Evolutionary conservation across 352 stramenopile genomes (phyloP).

Genomic region (Phytophthora podocarpi): DNA sequence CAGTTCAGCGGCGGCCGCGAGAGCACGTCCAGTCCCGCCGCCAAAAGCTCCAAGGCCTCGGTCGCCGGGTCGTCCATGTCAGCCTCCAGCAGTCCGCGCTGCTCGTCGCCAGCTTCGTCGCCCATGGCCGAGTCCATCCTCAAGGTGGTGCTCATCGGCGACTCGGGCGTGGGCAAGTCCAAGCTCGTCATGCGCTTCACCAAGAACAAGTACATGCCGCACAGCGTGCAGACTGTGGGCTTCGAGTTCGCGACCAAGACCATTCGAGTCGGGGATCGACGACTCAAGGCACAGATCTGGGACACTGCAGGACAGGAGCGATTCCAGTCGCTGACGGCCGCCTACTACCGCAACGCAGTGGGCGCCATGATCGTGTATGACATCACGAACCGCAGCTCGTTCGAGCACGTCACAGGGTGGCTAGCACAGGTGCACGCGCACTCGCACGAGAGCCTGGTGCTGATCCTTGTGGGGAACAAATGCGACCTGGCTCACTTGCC

Average conservation of each 20-base stretch:
- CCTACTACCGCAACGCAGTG: slow-evolving; percentile 92
- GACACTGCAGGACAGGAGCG: slow-evolving; percentile 90
- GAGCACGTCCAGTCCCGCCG: slow-evolving; percentile 1
- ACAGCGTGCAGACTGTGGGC: slow-evolving; percentile 81
- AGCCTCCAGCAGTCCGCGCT: slow-evolving; percentile 56
- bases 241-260: slow-evolving; percentile 91
- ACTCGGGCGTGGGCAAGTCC: slow-evolving; percentile 89
- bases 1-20: slow-evolving; percentile 23
- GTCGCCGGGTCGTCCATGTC: slow-evolving; percentile 38
- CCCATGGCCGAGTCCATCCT: slow-evolving; percentile 61
- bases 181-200: slow-evolving; percentile 90
- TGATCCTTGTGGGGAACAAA: slow-evolving; percentile 90
- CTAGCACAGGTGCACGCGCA: slow-evolving; percentile 84
- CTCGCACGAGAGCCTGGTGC: slow-evolving; percentile 81
- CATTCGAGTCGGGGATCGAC: slow-evolving; percentile 79
- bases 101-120: slow-evolving; percentile 36
- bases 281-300: slow-evolving; percentile 91
- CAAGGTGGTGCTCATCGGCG: slow-evolving; percentile 89
- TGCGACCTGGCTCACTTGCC: slow-evolving; percentile 83
- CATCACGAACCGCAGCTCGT: slow-evolving; percentile 88
- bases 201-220: slow-evolving; percentile 88
- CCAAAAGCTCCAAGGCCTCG: slow-evolving; percentile 9
- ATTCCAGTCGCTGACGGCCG: slow-evolving; percentile 92
- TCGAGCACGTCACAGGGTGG: slow-evolving; percentile 82
- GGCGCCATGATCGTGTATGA: slow-evolving; percentile 94